Base-by-base conservation (phyloP, 306 rosid genomes). In the Acacia confusa region DNA sequence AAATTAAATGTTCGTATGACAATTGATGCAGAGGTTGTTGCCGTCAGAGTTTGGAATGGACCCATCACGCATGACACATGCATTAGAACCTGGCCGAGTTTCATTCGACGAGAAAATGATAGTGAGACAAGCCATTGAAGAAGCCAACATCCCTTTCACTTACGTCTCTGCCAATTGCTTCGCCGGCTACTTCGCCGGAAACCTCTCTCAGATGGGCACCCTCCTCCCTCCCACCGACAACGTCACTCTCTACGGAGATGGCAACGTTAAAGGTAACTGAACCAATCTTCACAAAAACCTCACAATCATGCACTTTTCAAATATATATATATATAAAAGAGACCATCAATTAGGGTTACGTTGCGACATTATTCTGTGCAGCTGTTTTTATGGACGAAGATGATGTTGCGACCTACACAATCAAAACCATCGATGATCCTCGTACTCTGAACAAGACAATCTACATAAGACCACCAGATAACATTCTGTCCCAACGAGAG, bases 31-130 rank as follows among this genome's bases (percentile, higher is more conserved):
- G 98, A 92, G 98, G 15, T 92, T 92, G 78, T 79, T 95, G 74
- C 97, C 98, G 24, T 95, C 98, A 0, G 98, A 95, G 63, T 95
- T 92, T 36, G 98, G 98, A 0, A 82, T 91, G 1, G 98, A 95
- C 50, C 94, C 97, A 22, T 84, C 95, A 20, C 82, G 87, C 50
- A 93, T 95, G 99, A 89, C 83, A 2, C 40, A 93, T 74, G 97
- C 97, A 27, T 77, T 92, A 58, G 97, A 91, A 61, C 97, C 95
- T 3, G 97, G 97, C 88, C 89, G 89, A 84, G 94, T 88, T 7
- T 78, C 99, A 64, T 91, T 95, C 84, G 97, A 90, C n/a, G 95
- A 95, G 78, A 95, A 95, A 84, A 91, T 95, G 99, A 19, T 0
- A 0, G 84, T 95, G n/a, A 87, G 99, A 34, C 90, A 84, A 70